Evolutionary conservation across 2,329 filamentous ascomycete genomes (phyloP).

Genomic region (Fusarium verrucosum): DNA sequence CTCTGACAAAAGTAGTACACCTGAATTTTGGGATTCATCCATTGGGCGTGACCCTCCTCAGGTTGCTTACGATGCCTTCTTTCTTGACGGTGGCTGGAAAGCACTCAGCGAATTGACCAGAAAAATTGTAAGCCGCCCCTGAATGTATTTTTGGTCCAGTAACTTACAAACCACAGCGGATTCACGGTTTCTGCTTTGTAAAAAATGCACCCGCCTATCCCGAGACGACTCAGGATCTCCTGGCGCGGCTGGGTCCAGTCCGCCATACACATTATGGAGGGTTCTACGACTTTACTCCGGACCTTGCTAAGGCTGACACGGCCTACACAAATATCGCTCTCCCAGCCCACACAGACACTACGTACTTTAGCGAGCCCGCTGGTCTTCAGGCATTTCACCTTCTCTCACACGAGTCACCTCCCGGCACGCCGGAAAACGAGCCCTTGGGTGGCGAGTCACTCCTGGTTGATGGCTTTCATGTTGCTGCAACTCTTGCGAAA

Average conservation of each 20-base stretch:
- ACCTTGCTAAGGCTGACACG: constrained; percentile 87
- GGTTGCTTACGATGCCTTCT: constrained; percentile 66
- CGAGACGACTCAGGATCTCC: constrained; percentile 54
- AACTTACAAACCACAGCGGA: constrained; percentile 58
- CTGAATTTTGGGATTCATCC: constrained; percentile 39
- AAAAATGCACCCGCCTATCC: constrained; percentile 65
- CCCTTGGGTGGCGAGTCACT: constrained; percentile 76
- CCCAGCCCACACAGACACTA: constrained; percentile 90
- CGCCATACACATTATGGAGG: constrained; percentile 89
- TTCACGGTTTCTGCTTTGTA: constrained; percentile 81
- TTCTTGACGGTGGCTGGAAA: constrained; percentile 57
- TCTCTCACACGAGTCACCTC: constrained; percentile 71
- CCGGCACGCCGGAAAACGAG: constrained; percentile 46
- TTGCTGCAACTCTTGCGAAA: constrained; percentile 66
- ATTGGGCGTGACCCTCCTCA: constrained; percentile 62
- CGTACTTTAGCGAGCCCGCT: constrained; percentile 93
- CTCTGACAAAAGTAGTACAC: constrained; percentile 24
- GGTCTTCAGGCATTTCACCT: constrained; percentile 94
- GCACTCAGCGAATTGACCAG: constrained; percentile 70
- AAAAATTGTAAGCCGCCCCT: constrained; percentile 63
- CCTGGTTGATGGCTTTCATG: constrained; percentile 86
- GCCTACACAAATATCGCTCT: constrained; percentile 90
- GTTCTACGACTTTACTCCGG: constrained; percentile 84
- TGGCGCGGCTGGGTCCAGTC: constrained; percentile 80
- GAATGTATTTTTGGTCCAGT: not conserved